phyloP scores from a whole-genome alignment of 2,329 filamentous ascomycete species.

The Aurifilum marmelostoma region DNA sequence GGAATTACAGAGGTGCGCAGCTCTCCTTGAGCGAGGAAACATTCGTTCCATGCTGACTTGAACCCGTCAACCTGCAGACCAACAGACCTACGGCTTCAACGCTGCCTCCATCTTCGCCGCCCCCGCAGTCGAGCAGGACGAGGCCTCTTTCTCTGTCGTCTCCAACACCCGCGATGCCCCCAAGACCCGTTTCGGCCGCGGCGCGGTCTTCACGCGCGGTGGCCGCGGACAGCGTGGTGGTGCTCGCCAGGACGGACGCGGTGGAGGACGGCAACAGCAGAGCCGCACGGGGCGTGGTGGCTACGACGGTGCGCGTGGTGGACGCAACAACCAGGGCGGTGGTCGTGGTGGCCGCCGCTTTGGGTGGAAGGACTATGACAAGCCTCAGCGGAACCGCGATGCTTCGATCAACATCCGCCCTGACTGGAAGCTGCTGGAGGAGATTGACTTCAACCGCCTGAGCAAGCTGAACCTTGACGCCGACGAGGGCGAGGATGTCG shows the following conservation, averaged over 20 bases:
- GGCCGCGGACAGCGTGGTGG: conserved; percentile 78
- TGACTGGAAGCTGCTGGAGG: conserved; percentile 93
- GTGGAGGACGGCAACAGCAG: conserved; percentile 59
- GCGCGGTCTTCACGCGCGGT: conserved; percentile 85
- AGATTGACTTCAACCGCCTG: conserved; percentile 97
- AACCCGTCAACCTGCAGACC: conserved; percentile 59
- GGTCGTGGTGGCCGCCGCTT: conserved; percentile 81
- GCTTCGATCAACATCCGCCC: conserved; percentile 94
- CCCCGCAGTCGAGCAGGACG: conserved; percentile 83
- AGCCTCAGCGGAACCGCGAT: conserved; percentile 94
- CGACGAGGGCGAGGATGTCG: conserved; percentile 92
- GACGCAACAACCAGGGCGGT: conserved; percentile 48
- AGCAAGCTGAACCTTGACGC: conserved; percentile 94
- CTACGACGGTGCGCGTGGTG: conserved; percentile 39
- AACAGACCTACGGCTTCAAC: conserved; percentile 94
- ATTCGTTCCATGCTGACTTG: conserved; percentile 30
- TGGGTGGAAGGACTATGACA: conserved; percentile 99
- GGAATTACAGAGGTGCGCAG: conserved; percentile 82
- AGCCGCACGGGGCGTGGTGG: conserved; percentile 68
- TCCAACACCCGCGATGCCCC: conserved; percentile 88
- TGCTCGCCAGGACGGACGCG: conserved; percentile 56
- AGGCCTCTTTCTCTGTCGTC: conserved; percentile 96
- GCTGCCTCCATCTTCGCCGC: conserved; percentile 86
- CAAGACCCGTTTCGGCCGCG: conserved; percentile 86
- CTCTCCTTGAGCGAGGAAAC: background rate